phyloP scores from a whole-genome alignment of 805 yeast species.

The Schwanniomyces vanrijiae region DNA sequence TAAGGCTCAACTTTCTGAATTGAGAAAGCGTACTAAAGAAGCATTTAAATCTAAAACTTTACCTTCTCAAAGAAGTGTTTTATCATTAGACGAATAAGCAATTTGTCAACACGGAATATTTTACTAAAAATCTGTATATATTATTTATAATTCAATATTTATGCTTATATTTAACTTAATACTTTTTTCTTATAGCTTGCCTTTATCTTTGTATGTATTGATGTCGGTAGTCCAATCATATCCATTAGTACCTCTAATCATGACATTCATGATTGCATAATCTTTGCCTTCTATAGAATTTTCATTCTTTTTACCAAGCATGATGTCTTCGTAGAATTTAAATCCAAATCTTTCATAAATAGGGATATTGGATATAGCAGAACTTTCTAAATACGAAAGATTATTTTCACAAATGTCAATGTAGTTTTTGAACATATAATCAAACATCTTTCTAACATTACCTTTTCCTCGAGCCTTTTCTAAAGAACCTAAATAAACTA shows the following conservation, averaged over 20 bases:
- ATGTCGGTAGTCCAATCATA: constrained; percentile 30
- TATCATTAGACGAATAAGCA: constrained; percentile 42
- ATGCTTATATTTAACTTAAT: neutral
- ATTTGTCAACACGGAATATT: neutral
- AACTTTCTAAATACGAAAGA: constrained; percentile 52
- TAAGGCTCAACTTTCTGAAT: constrained; percentile 56
- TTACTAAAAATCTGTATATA: neutral
- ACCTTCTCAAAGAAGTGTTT: constrained; percentile 58
- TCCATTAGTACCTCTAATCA: constrained; percentile 41
- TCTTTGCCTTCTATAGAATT: constrained; percentile 36
- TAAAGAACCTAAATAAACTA: constrained; percentile 47
- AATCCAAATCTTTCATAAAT: constrained; percentile 55
- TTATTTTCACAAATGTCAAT: constrained; percentile 41
- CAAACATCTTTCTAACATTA: constrained; percentile 49
- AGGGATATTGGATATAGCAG: constrained; percentile 47
- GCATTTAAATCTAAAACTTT: constrained; percentile 53
- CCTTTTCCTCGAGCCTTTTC: constrained; percentile 55
- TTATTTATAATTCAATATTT: constrained; percentile 1
- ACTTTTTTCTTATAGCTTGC: constrained; percentile 9
- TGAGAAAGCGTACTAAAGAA: constrained; percentile 49
- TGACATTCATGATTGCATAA: constrained; percentile 43
- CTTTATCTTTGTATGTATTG: constrained; percentile 9
- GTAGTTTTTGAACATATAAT: constrained; percentile 46
- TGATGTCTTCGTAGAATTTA: constrained; percentile 47
- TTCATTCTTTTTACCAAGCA: constrained; percentile 34